Conservation (phyloP, 2,329 filamentous ascomycete genomes). For the Alternaria triticimaculans region DNA sequence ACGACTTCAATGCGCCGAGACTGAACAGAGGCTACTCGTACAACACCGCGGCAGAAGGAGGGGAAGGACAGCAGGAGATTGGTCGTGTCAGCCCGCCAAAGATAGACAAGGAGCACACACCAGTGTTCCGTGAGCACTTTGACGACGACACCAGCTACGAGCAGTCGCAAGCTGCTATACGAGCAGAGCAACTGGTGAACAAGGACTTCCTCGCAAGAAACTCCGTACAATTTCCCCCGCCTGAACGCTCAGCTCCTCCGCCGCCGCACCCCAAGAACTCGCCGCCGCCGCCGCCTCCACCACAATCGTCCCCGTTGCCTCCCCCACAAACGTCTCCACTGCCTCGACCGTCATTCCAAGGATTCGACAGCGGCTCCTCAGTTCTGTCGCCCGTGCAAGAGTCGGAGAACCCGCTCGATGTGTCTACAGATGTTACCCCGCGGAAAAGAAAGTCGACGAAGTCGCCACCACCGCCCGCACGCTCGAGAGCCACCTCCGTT, state of each 20-base stretch:
- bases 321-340: slow-evolving; percentile 13
- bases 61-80: slow-evolving; percentile 23
- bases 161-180: slow-evolving; percentile 51
- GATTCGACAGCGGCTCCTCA: slow-evolving; percentile 29
- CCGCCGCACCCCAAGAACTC: slow-evolving; percentile 26
- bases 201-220: slow-evolving; percentile 56
- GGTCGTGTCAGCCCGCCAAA: slow-evolving; percentile 44
- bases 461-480: slow-evolving; percentile 42
- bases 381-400: slow-evolving; percentile 46
- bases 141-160: slow-evolving; percentile 57
- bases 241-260: slow-evolving; percentile 24
- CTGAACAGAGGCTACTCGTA: slow-evolving; percentile 53
- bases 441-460: slow-evolving; percentile 45
- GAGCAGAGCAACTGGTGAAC: slow-evolving; percentile 57
- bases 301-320: slow-evolving; percentile 12
- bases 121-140: slow-evolving; percentile 68
- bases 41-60: slow-evolving; percentile 36
- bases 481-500: slow-evolving; percentile 47
- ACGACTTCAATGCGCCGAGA: slow-evolving; percentile 69
- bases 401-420: slow-evolving; percentile 33
- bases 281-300: slow-evolving; percentile 10
- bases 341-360: slow-evolving; percentile 25
- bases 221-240: slow-evolving; percentile 42
- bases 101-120: slow-evolving; percentile 58
- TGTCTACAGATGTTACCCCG: slow-evolving; percentile 34